A percentile compares a stretch with the other conserved stretches of the same genome.
phyloP scores from a whole-genome alignment of 1,284 basidiomycete genomes.

The Tetrapyrgos nigripes region DNA sequence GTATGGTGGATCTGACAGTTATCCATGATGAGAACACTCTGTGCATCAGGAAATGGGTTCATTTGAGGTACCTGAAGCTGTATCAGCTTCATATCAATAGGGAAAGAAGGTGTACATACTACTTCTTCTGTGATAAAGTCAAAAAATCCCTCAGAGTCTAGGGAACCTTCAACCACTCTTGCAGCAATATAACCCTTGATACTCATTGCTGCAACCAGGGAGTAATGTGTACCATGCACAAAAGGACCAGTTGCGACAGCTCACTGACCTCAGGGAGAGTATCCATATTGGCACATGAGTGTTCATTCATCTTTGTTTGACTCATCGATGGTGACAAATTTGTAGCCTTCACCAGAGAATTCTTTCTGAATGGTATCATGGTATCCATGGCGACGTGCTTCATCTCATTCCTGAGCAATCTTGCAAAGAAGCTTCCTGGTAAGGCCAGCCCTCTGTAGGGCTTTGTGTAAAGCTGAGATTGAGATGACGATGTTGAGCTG shows the following conservation, averaged over 20 bases:
- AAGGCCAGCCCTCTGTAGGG: conserved; percentile 13
- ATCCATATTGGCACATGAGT: conserved; percentile 11
- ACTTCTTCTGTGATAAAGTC: not conserved
- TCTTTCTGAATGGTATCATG: not conserved
- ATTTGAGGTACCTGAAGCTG: not conserved
- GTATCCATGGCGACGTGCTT: conserved; percentile 1
- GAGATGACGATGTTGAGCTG: conserved; percentile 18
- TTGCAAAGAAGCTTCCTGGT: conserved; percentile 17
- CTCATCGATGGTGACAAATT: conserved; percentile 7
- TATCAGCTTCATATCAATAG: not conserved
- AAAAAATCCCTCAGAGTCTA: not conserved
- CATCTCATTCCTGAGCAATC: conserved; percentile 12
- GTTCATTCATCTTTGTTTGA: conserved; percentile 11
- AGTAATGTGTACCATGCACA: conserved; percentile 25
- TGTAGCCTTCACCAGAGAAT: not conserved
- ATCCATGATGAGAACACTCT: conserved; percentile 9
- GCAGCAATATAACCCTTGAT: not conserved
- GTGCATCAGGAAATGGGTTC: not conserved
- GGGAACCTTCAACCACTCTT: not conserved
- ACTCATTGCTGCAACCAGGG: not conserved
- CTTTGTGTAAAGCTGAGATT: conserved; percentile 11
- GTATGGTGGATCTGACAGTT: conserved; percentile 10
- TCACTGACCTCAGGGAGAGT: not conserved
- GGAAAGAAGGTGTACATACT: not conserved
- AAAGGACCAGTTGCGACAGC: conserved; percentile 27